These are phyloP conservation scores for Diaporthe destruens DNA, from an alignment of 2,329 filamentous ascomycete genomes.

Conservation along the genomic window DNA sequence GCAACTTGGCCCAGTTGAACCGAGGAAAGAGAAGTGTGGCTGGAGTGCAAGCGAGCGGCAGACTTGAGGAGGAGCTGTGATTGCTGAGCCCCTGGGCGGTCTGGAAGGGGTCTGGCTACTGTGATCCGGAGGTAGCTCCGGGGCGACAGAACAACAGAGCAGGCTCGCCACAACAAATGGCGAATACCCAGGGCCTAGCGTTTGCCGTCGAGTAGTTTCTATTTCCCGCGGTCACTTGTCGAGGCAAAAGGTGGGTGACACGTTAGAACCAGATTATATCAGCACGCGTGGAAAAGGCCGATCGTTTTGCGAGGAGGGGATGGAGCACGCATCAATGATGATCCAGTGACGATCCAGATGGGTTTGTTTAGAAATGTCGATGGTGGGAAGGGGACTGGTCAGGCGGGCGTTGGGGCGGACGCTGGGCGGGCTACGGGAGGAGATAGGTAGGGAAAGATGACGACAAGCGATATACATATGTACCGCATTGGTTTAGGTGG, in stretches of 20 bases:
- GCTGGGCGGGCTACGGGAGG: slow-evolving; percentile 24
- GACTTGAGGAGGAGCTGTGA: slow-evolving; percentile 14
- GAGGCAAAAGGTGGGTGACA: slow-evolving; percentile 16
- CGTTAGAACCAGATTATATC: slow-evolving; percentile 21
- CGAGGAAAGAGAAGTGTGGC: background rate
- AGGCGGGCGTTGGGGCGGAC: slow-evolving; percentile 23
- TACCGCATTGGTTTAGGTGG: slow-evolving; percentile 28
- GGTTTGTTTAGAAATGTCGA: slow-evolving; percentile 20
- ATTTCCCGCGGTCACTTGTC: background rate
- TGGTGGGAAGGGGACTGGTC: slow-evolving; percentile 18
- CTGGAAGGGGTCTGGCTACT: slow-evolving; percentile 4
- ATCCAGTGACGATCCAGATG: slow-evolving; percentile 32
- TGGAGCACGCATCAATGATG: slow-evolving; percentile 34
- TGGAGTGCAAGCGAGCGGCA: background rate
- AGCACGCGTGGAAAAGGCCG: slow-evolving; percentile 34
- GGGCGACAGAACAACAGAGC: slow-evolving; percentile 21
- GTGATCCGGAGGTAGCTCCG: background rate
- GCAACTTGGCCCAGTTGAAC: background rate
- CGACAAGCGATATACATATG: slow-evolving; percentile 37
- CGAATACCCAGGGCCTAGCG: background rate
- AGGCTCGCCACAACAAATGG: slow-evolving; percentile 24
- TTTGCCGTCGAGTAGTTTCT: background rate
- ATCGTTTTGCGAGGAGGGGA: slow-evolving; percentile 3
- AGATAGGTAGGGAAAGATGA: slow-evolving; percentile 36
- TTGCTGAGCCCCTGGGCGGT: slow-evolving; percentile 15